These are phyloP conservation scores for Alternaria hordeiaustralica DNA, from an alignment of 2,329 filamentous ascomycete genomes.

Conservation along the genomic window DNA sequence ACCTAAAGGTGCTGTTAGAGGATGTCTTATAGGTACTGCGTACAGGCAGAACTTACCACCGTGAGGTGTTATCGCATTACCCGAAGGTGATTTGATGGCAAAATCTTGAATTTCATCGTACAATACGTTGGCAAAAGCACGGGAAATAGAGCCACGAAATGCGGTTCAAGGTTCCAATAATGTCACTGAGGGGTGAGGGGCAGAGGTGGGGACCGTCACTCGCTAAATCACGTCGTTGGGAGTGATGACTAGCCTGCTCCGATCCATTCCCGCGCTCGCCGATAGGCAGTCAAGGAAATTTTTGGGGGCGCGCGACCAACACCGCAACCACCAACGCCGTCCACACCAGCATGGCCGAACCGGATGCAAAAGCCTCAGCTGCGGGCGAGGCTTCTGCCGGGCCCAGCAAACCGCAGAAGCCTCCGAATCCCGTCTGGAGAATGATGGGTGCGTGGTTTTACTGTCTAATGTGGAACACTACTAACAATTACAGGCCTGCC, in stretches of 20 bases:
- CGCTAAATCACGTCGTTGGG: neutral
- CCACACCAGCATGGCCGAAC: conserved; percentile 40
- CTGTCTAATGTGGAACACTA: conserved; percentile 2
- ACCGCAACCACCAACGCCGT: conserved; percentile 15
- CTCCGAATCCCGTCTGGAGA: conserved; percentile 47
- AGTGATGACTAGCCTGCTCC: conserved; percentile 14
- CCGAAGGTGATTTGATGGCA: neutral
- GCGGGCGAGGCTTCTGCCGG: conserved; percentile 28
- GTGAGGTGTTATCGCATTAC: neutral
- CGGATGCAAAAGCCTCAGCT: conserved; percentile 36
- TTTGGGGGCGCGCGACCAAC: conserved; percentile 30
- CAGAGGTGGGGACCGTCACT: neutral
- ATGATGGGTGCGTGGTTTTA: conserved; percentile 46
- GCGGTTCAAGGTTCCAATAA: neutral
- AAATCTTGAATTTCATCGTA: neutral
- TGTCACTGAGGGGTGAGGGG: conserved; percentile 1
- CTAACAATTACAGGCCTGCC: conserved; percentile 69
- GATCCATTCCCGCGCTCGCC: conserved; percentile 25
- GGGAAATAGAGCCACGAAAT: neutral
- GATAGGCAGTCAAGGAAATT: conserved; percentile 23
- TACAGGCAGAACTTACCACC: neutral
- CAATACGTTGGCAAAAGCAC: neutral
- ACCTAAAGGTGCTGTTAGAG: conserved; percentile 6
- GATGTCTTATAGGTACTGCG: neutral
- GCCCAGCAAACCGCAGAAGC: conserved; percentile 36